Conservation (phyloP, 768 basidiomycete genomes). For the Lanmaoa rubissima region DNA sequence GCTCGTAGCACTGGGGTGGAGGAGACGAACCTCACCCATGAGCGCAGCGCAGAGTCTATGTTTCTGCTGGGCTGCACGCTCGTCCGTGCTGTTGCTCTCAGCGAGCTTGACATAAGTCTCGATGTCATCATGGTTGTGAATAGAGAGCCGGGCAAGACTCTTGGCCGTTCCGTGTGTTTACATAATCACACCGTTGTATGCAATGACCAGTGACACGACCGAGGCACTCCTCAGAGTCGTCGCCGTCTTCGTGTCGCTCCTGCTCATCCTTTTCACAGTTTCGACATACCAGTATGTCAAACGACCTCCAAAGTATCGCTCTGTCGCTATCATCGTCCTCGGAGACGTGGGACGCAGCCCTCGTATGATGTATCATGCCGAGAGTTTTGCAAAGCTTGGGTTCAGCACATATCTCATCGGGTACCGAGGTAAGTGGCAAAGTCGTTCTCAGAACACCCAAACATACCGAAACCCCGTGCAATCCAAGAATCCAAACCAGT, state of each 20-base stretch:
- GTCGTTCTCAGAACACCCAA: neutral
- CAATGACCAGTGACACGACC: slow-evolving; percentile 6
- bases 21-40: slow-evolving; percentile 25
- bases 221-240: slow-evolving; percentile 2
- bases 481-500: slow-evolving; percentile 71
- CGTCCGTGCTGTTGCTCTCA: slow-evolving; percentile 9
- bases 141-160: neutral
- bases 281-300: slow-evolving; percentile 17
- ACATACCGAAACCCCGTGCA: neutral
- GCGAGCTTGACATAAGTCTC: slow-evolving; percentile 13
- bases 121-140: slow-evolving; percentile 21
- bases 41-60: slow-evolving; percentile 13
- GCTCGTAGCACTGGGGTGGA: slow-evolving; percentile 17
- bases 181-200: slow-evolving; percentile 11
- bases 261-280: slow-evolving; percentile 16
- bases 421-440: slow-evolving; percentile 64
- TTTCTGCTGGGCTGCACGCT: slow-evolving; percentile 4
- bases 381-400: slow-evolving; percentile 80
- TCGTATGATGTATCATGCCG: slow-evolving; percentile 98
- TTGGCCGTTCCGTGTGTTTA: slow-evolving; percentile 15
- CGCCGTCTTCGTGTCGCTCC: slow-evolving; percentile 6
- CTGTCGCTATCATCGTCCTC: slow-evolving; percentile 87
- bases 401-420: slow-evolving; percentile 83
- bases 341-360: slow-evolving; percentile 97
- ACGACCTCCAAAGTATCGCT: slow-evolving; percentile 43